Evolutionary conservation across 1,139 yeast species (phyloP), one percentile per base, ranked within the genome.

Genomic region (Pichia sp.): DNA sequence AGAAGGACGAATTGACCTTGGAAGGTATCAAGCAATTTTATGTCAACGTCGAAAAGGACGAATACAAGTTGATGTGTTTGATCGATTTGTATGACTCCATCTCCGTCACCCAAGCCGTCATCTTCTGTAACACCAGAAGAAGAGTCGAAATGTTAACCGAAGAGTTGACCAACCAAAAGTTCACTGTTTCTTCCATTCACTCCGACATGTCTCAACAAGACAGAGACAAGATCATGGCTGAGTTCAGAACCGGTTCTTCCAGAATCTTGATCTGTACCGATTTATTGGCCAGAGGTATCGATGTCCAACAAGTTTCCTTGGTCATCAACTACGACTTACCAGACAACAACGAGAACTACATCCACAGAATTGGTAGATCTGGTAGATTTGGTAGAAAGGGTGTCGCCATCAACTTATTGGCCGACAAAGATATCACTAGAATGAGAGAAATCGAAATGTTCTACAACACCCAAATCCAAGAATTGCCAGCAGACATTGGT

Each of bases 341-440:
- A 67, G 80, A 90, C 70, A 89, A 91, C 85, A 87, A 90, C 75
- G 98, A 93, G 78, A 91, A 93, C 86, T 93, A 93, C 75, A 89
- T 93, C 71, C 99, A 93, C 82, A 87, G 99, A 85, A 93, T 93
- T 69, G 99, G 99, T 83, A 88, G 99, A 82, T 96, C 96, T 80
- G 99, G 99, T 80, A 93, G 99, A 80, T 93, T 93, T 80, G 99
- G 99, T 80, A 85, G 99, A 78, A 93, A 93, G 85, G 99, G 99
- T 85, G 96, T 91, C 71, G 98, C 99, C 68, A 90, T 93, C 82
- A 93, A 93, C 85, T 87, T 93, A 67, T 95, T 91, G 72, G 90
- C 98, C 63, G 82, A 80, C 67, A 84, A 85, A 65, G 98, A 93
- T 72, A 89, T 90, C 70, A 85, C 85, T 69, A 87, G 87, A 79